phyloP scores from a whole-genome alignment of 73 alveolate genomes.

The Breviolum minutum region DNA sequence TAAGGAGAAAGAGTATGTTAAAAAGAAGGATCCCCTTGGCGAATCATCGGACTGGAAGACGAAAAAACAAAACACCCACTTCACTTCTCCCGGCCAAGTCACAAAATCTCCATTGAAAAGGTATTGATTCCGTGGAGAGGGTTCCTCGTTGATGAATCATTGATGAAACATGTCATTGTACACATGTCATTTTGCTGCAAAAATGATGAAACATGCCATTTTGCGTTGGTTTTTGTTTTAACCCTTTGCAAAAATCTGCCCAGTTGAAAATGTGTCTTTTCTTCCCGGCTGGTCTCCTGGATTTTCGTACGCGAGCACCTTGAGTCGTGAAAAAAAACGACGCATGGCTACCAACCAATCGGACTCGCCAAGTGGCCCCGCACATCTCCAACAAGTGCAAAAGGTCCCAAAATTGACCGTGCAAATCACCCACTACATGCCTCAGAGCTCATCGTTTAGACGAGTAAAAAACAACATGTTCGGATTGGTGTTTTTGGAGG shows the following conservation, averaged over 20 bases:
- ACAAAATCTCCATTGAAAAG: constrained; percentile 85
- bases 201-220: too few relatives aligned
- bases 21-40: neutral
- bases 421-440: constrained; percentile 92
- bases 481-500: neutral
- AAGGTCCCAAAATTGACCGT: constrained; percentile 90
- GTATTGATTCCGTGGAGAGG: constrained; percentile 80
- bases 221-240: too few relatives aligned
- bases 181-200: too few relatives aligned
- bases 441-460: neutral
- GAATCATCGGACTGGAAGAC: too few relatives aligned
- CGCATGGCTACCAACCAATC: too few relatives aligned
- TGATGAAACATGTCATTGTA: too few relatives aligned
- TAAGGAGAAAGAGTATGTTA: neutral
- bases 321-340: neutral
- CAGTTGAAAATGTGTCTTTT: too few relatives aligned
- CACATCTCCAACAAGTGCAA: constrained; percentile 77
- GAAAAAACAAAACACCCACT: too few relatives aligned
- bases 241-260: too few relatives aligned
- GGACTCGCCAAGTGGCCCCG: constrained; percentile 39
- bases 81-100: neutral
- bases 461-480: neutral
- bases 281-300: neutral
- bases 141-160: constrained; percentile 23
- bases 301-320: neutral